These are phyloP conservation scores for Nemania diffusa DNA, from an alignment of 2,329 filamentous ascomycete genomes.

Conservation along the genomic window DNA sequence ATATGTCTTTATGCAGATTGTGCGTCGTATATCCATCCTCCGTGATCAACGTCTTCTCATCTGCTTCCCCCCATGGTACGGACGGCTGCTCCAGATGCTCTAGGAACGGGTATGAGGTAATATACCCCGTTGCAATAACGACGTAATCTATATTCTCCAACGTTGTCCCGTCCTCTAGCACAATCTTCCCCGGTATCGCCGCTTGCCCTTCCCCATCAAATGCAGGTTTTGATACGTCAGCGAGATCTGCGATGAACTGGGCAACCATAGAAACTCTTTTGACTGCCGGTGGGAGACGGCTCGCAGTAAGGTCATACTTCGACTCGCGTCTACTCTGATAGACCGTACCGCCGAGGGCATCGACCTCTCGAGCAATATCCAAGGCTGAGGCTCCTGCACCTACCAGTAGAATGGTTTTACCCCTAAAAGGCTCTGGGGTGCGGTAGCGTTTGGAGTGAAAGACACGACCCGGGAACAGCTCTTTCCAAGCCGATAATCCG, in stretches of 20 bases:
- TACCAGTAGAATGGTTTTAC: slow-evolving; percentile 62
- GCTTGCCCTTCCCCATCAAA: slow-evolving; percentile 40
- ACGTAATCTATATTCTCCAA: slow-evolving; percentile 69
- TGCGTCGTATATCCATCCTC: slow-evolving; percentile 70
- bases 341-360: slow-evolving; percentile 51
- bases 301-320: slow-evolving; percentile 65
- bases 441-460: slow-evolving; percentile 80
- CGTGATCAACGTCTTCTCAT: slow-evolving; percentile 67
- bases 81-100: slow-evolving; percentile 58
- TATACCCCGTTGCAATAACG: slow-evolving; percentile 75
- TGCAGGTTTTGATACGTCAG: slow-evolving; percentile 19
- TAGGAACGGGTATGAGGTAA: slow-evolving; percentile 74
- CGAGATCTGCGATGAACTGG: slow-evolving; percentile 55
- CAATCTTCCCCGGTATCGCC: slow-evolving; percentile 60
- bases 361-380: slow-evolving; percentile 56
- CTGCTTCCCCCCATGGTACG: slow-evolving; percentile 56
- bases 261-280: slow-evolving; percentile 63
- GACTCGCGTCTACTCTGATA: slow-evolving; percentile 68
- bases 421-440: slow-evolving; percentile 65
- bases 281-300: slow-evolving; percentile 63
- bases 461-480: slow-evolving; percentile 61
- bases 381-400: slow-evolving; percentile 62
- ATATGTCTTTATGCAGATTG: slow-evolving; percentile 77
- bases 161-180: slow-evolving; percentile 62
- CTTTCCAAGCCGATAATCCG: slow-evolving; percentile 69